Evolutionary conservation across 2,329 filamentous ascomycete genomes (phyloP), one percentile per base, ranked within the genome.

Genomic region (Penicillium sp.): DNA sequence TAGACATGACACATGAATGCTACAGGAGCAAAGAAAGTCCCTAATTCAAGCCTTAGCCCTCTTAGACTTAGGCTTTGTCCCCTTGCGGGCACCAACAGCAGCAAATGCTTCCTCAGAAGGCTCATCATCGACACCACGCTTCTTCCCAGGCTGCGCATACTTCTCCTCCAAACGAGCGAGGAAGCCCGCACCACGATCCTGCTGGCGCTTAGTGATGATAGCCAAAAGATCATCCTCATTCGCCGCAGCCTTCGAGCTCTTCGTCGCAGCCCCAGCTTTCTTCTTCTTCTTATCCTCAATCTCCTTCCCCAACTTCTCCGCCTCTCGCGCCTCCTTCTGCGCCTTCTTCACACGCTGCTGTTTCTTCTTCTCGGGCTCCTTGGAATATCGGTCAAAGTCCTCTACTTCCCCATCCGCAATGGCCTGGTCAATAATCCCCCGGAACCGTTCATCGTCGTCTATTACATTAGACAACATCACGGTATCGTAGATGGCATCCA

Each of bases 381-480:
- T 81, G 2, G 83, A 84, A 70, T 95, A 99, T 5, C 82, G 81
- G 20, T 81, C 77, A 71, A 86, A 92, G 0, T 78, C 78, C 42
- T 86, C 75, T 0, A 95, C 87, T 37, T 89, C 84, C 1, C 85
- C 84, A 4, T 77, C 80, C 35, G 81, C 79, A 67, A 99, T 94
- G 3, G 92, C 94, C 35, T 85, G 80, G 68, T 96, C 85, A 53
- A 99, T 91, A 43, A 96, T 90, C 16, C 69, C 75, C 14, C 90
- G 83, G 75, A 96, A 97, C 9, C 94, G 82, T 53, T 89, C 87
- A 65, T 99, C 94, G 64, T 99, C 94, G 52, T 89, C 85, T 2
- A 91, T 70, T 10, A 92, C 86, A 68, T 93, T 83, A 65, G 90
- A 95, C 43, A 97, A 81, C 86, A 99, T 96, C 39, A 99, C 88